Base-by-base conservation (phyloP, 2,329 filamentous ascomycete species). In the Nectriaceae sp. region DNA sequence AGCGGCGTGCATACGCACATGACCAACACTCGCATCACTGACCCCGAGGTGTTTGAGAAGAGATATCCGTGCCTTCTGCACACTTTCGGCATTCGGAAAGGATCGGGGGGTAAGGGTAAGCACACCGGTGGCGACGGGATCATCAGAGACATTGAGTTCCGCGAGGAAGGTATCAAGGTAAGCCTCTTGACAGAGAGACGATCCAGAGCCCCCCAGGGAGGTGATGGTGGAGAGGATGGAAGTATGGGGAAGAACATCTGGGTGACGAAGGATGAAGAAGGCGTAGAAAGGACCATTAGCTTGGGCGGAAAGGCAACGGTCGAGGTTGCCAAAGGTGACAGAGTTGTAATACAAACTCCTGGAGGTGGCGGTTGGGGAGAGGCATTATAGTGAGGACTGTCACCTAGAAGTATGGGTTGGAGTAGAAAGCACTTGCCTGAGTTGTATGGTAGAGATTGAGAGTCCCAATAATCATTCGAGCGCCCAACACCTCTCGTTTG, bases 11-110 rank as follows among this genome's bases (percentile, higher is more conserved):
- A 93, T 65, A 87, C 83, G 2, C 88, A 93, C 70, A 91, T 92
- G 87, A 93, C 89, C 5, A 94, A 94, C 66, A 93, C 89, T 3
- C 80, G 88, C 13, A 93, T 92, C 63, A 92, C 89, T 0, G 89
- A 93, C 63, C 78, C 85, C 0, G 89, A 94, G 65, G 80, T 91
- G 5, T 88, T 93, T 55, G 89, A 93, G 71, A 77, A 86, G 21
- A 74, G 89, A 8, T 91, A 91, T 61, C 88, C 88, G 0, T 60
- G 58, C 33, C 47, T 94, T 2, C 70, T 94, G 26, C 76, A 85
- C 5, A 79, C 88, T 56, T 93, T 92, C 65, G 77, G 78, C 11
- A 70, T 93, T 10, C 71, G 89, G 1, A 56, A 70, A 2, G 84
- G 80, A 0, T 85, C 80, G 3, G 63, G 60, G 6, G 64, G 65